Percentiles rank a stretch among this genome's conserved stretches.
phyloP scores from a whole-genome alignment of 129 eudicot genomes.

The Deinandra increscens region DNA sequence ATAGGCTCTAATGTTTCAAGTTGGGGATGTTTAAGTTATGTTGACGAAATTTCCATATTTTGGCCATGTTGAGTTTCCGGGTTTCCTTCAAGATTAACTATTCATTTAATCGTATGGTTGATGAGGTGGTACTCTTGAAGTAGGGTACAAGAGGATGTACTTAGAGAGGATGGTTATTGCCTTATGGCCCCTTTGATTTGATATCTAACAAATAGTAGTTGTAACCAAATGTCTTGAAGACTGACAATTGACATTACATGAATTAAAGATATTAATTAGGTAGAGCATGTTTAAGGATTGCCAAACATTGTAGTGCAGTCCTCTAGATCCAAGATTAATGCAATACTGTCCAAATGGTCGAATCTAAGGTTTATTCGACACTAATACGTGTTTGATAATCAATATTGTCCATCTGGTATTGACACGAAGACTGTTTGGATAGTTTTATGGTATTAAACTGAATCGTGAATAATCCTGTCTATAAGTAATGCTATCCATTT shows the following conservation, averaged over 20 bases:
- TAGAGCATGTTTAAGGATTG: conserved; percentile 21
- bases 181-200: conserved; percentile 26
- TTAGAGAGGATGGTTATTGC: conserved; percentile 22
- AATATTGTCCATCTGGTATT: too few species aligned
- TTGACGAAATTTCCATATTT: not conserved
- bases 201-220: conserved; percentile 31
- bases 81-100: conserved; percentile 8
- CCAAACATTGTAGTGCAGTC: conserved; percentile 19
- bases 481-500: not conserved
- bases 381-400: too few species aligned
- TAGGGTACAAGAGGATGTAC: conserved; percentile 32
- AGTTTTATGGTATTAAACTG: too few species aligned
- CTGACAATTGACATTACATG: conserved; percentile 31
- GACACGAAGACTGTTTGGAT: too few species aligned
- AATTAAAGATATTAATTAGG: conserved; percentile 20
- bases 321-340: conserved; percentile 1
- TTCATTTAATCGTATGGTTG: conserved; percentile 11
- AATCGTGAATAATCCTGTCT: not conserved
- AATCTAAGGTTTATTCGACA: not conserved
- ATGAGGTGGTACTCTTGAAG: conserved; percentile 30
- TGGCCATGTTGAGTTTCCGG: not conserved
- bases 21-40: not conserved
- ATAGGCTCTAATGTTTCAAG: not conserved
- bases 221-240: conserved; percentile 31
- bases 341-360: not conserved